A percentile compares a stretch with the other conserved stretches of the same genome.
Evolutionary conservation across 352 stramenopile genomes (phyloP).

Genomic region (Phytopythium chamaehyphon): DNA sequence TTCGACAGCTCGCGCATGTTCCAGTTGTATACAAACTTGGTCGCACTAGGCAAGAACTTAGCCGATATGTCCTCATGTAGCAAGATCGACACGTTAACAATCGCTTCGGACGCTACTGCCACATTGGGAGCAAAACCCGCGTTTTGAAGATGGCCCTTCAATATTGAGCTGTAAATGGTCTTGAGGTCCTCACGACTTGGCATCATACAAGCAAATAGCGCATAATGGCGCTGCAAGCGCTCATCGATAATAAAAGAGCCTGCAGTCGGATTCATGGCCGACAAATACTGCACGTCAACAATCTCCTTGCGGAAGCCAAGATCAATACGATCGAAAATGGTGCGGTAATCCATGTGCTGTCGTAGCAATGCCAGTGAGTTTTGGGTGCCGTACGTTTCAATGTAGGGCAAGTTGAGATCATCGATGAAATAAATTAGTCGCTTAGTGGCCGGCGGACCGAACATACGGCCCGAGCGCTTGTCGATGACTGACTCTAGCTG

Average conservation of each 20-base stretch:
- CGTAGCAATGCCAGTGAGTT: constrained; percentile 94
- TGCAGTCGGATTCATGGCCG: constrained; percentile 96
- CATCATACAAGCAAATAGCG: constrained; percentile 95
- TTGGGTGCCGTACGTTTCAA: constrained; percentile 96
- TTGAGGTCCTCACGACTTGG: constrained; percentile 92
- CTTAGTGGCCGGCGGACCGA: constrained; percentile 94
- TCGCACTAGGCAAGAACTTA: constrained; percentile 93
- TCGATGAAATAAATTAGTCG: constrained; percentile 97
- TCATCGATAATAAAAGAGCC: constrained; percentile 97
- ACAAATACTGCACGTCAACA: constrained; percentile 95
- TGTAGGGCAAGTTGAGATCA: constrained; percentile 96
- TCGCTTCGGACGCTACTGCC: constrained; percentile 67
- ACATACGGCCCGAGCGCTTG: constrained; percentile 94
- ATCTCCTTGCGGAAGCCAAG: constrained; percentile 96
- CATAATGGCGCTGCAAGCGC: constrained; percentile 94
- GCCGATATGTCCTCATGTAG: constrained; percentile 92
- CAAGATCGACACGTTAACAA: constrained; percentile 89
- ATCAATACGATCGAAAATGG: constrained; percentile 94
- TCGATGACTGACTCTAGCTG: constrained; percentile 97
- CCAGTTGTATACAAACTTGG: constrained; percentile 99
- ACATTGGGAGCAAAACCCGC: constrained; percentile 67
- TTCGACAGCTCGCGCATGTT: constrained; percentile 97
- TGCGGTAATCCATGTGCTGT: constrained; percentile 96
- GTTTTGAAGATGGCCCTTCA: constrained; percentile 92
- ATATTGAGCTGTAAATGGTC: constrained; percentile 94